phyloP scores from a whole-genome alignment of 352 stramenopile genomes.

The Pythium folliculosum region DNA sequence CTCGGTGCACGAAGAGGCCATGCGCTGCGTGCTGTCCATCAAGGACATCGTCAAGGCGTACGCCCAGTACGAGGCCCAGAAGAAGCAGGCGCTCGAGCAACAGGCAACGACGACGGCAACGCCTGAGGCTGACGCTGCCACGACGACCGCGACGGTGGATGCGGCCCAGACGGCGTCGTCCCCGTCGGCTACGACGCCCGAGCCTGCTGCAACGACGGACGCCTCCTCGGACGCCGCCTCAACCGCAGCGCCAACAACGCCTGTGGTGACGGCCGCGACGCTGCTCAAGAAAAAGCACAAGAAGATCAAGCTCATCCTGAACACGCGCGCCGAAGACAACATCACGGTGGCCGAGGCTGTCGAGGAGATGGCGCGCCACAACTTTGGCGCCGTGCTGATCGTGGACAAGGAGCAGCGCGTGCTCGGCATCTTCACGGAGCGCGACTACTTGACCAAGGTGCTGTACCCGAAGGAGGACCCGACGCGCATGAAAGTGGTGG shows the following conservation, averaged over 20 bases:
- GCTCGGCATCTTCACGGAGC: slow-evolving; percentile 84
- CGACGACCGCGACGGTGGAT: background rate
- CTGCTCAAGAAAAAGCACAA: slow-evolving; percentile 87
- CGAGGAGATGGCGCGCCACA: slow-evolving; percentile 70
- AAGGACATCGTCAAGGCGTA: slow-evolving; percentile 85
- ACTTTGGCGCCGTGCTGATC: slow-evolving; percentile 82
- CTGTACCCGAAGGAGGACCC: slow-evolving; percentile 72
- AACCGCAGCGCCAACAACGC: slow-evolving; percentile 9
- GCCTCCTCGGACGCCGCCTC: slow-evolving; percentile 9
- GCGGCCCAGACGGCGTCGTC: background rate
- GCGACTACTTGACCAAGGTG: slow-evolving; percentile 83
- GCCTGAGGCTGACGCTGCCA: background rate
- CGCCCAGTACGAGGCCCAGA: slow-evolving; percentile 62
- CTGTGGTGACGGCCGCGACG: slow-evolving; percentile 58
- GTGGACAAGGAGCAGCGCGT: slow-evolving; percentile 86
- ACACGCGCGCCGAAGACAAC: slow-evolving; percentile 80
- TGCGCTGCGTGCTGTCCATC: slow-evolving; percentile 85
- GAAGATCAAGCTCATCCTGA: slow-evolving; percentile 78
- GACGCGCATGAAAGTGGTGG: slow-evolving; percentile 48
- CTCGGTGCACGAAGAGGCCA: slow-evolving; percentile 77
- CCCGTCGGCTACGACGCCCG: background rate
- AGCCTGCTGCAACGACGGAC: slow-evolving; percentile 1
- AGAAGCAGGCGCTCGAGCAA: slow-evolving; percentile 35
- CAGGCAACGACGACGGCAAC: slow-evolving; percentile 9
- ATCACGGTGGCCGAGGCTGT: slow-evolving; percentile 74